Percentiles rank a stretch among this genome's conserved stretches.
These are phyloP conservation scores for Monilinia fructicola DNA, from an alignment of 2,329 filamentous ascomycete species.

Conservation along the genomic window DNA sequence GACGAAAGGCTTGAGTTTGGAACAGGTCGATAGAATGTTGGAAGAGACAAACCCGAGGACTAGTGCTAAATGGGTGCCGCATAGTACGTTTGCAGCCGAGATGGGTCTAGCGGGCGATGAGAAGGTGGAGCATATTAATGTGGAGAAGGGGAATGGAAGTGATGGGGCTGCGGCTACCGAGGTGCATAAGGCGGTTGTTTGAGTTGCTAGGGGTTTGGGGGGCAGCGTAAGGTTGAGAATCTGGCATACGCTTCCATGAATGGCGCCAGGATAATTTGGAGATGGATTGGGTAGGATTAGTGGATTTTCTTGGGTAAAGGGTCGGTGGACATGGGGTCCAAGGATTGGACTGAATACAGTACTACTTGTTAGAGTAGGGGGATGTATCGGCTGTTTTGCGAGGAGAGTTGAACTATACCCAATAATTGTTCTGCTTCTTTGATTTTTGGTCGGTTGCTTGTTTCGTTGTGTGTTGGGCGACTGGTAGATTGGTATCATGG, in stretches of 20 bases:
- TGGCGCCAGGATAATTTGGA: background rate
- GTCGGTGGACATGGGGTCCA: background rate
- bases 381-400: background rate
- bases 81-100: constrained; percentile 36
- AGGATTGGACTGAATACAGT: background rate
- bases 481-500: background rate
- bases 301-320: background rate
- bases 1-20: constrained; percentile 71
- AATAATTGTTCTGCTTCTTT: constrained; percentile 20
- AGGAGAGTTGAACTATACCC: constrained; percentile 23
- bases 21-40: constrained; percentile 69
- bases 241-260: constrained; percentile 5
- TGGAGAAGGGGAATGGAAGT: constrained; percentile 21
- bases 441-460: background rate
- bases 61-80: constrained; percentile 35
- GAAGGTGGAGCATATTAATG: constrained; percentile 20
- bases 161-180: background rate
- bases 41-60: constrained; percentile 47
- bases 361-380: background rate
- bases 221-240: background rate
- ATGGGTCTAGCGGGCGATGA: constrained; percentile 30
- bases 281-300: background rate
- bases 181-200: constrained; percentile 25
- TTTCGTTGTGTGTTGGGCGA: background rate
- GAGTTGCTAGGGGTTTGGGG: background rate